Evolutionary conservation across 805 yeast genomes (phyloP), one percentile per base, ranked within the genome.

Genomic region (Monosporozyma solicola): DNA sequence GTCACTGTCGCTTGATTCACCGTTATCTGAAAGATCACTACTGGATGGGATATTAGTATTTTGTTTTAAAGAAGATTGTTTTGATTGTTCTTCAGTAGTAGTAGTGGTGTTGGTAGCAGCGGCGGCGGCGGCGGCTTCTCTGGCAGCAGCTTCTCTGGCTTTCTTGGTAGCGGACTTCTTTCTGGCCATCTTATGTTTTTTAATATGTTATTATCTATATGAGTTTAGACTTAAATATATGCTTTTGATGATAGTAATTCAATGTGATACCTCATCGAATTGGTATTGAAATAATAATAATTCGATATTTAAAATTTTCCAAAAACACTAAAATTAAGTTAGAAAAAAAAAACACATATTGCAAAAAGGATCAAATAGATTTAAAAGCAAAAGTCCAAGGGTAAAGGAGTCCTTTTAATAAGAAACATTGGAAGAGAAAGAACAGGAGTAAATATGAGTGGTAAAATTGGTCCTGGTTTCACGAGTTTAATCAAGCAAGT

Each of bases 131-230:
- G 48, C 37, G 52, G 57, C 49, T 57, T 33, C 43, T 41, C 48
- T 61, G 48, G 56, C 54, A 39, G 60, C 72, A 6, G 74, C 77
- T 55, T 77, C 83, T 64, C 72, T 75, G 10, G 91, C 91, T 63
- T 72, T 84, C 64, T 84, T 85, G 53, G 90, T 74, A 43, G 91
- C 90, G 25, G 92, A 84, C 76, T 87, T 87, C 83, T 87, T 87
- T 80, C 95, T 83, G 45, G 94, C 84, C 95, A 87, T 87, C 11
- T 33, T 13, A 31, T 20, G 8, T 43, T 22, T 29, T 24, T 16
- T 20, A 27, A 27, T 7, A 7, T 41, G 44, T 24, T 7, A 31
- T 22, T 43, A n/a, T 27, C 29, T 43, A 24, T 20, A 16, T 20
- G 20, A 20, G 1, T 1, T 20, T 20, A 20, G 20, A 1, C 20